Evolutionary conservation across 345 rosid species (phyloP).

Genomic region (Camelina neglecta): DNA sequence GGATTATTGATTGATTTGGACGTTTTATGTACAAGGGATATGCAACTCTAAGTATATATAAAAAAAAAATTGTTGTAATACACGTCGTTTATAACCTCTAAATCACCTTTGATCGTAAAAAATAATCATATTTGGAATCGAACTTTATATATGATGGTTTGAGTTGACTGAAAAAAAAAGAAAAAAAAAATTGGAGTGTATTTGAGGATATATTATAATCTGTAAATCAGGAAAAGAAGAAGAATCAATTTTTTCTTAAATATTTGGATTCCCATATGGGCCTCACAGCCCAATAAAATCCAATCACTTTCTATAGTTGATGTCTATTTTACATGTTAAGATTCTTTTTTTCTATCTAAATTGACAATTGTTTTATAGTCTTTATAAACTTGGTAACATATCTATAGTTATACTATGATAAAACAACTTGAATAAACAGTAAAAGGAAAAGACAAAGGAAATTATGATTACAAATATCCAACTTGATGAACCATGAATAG

Average conservation of each 20-base stretch:
- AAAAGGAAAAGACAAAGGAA: neutral
- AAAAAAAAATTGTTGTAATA: no score
- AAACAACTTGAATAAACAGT: neutral
- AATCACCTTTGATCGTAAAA: no score
- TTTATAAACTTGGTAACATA: neutral
- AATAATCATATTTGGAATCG: no score
- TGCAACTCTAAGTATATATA: no score
- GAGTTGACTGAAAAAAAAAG: no score
- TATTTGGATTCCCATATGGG: neutral
- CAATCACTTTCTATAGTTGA: neutral
- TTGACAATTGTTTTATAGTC: neutral
- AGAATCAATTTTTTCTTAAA: neutral
- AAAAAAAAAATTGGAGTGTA: no score
- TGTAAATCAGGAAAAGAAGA: neutral
- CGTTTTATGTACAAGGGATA: no score
- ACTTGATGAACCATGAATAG: conserved; percentile 5
- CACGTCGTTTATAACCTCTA: no score
- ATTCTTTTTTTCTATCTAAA: neutral
- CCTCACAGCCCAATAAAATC: conserved; percentile 19
- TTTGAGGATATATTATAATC: neutral
- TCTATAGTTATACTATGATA: neutral
- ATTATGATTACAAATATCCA: neutral
- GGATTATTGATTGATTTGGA: no score
- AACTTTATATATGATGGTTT: no score
- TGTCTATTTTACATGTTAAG: neutral